A percentile compares a stretch with the other conserved stretches of the same genome.
phyloP scores from a whole-genome alignment of 495 filamentous ascomycete species.

The Penicillium angulare region DNA sequence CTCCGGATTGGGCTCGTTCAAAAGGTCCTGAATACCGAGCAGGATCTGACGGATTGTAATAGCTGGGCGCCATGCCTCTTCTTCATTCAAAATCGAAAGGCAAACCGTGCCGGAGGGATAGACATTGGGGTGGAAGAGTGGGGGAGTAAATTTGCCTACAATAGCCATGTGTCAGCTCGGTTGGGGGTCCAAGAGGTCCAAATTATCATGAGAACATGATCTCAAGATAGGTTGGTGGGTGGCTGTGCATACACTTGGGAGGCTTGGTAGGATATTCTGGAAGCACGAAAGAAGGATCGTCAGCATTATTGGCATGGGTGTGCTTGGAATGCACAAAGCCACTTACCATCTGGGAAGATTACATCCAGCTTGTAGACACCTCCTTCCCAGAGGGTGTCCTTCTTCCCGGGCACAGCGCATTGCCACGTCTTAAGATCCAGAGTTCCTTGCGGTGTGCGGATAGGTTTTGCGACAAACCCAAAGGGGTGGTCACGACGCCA shows the following conservation, averaged over 20 bases:
- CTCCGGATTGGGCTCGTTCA: slow-evolving; percentile 96
- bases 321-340: slow-evolving; percentile 7
- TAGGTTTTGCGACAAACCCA: slow-evolving; percentile 90
- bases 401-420: slow-evolving; percentile 92
- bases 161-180: neutral
- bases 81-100: slow-evolving; percentile 95
- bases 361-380: slow-evolving; percentile 93
- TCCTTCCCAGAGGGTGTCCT: slow-evolving; percentile 95
- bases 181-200: no score
- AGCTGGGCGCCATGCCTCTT: slow-evolving; percentile 96
- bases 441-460: slow-evolving; percentile 73
- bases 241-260: slow-evolving; percentile 76
- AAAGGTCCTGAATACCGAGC: slow-evolving; percentile 89
- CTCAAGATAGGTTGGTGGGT: no score
- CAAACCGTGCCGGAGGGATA: slow-evolving; percentile 98
- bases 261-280: slow-evolving; percentile 98
- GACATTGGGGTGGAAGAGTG: slow-evolving; percentile 98
- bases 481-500: slow-evolving; percentile 98
- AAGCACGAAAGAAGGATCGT: slow-evolving; percentile 11
- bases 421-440: slow-evolving; percentile 95
- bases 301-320: slow-evolving; percentile 15
- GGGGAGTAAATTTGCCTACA: slow-evolving; percentile 92
- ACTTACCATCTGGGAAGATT: slow-evolving; percentile 90
- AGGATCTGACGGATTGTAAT: slow-evolving; percentile 98
- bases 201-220: no score